Evolutionary conservation across 495 filamentous ascomycete genomes (phyloP).

Genomic region (Neurospora sp.): DNA sequence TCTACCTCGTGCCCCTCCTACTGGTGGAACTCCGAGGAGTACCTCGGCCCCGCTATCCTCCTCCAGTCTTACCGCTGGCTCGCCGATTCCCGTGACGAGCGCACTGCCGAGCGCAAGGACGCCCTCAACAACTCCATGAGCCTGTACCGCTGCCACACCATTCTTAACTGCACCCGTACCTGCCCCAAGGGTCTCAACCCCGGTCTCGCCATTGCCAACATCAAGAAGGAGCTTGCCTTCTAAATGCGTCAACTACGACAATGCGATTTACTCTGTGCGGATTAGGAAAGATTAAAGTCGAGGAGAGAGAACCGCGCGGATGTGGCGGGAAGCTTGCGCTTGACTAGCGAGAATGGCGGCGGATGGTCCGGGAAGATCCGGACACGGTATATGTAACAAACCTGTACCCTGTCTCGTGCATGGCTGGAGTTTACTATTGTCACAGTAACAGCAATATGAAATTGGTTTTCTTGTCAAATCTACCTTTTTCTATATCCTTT

Average conservation of each 20-base stretch:
- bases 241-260: conserved; percentile 16
- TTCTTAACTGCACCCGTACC: conserved; percentile 92
- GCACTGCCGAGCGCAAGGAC: conserved; percentile 72
- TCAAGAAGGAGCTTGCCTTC: conserved; percentile 94
- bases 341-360: not conserved
- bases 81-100: conserved; percentile 84
- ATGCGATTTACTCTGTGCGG: not conserved
- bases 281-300: not conserved
- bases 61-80: conserved; percentile 97
- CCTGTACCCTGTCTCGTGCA: conserved; percentile 22
- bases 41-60: conserved; percentile 91
- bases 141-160: conserved; percentile 97
- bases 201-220: conserved; percentile 85
- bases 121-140: conserved; percentile 97
- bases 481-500: conserved; percentile 3
- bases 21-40: conserved; percentile 99
- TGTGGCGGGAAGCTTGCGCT: not conserved
- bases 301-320: not conserved
- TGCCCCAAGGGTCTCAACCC: conserved; percentile 99
- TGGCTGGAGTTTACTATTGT: conserved; percentile 27
- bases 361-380: not conserved
- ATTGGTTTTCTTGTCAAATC: conserved; percentile 6
- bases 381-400: conserved; percentile 21
- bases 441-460: conserved; percentile 17
- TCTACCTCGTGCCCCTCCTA: conserved; percentile 95